Base-by-base conservation (phyloP, 1,284 basidiomycete species). In the Tremellales sp. region DNA sequence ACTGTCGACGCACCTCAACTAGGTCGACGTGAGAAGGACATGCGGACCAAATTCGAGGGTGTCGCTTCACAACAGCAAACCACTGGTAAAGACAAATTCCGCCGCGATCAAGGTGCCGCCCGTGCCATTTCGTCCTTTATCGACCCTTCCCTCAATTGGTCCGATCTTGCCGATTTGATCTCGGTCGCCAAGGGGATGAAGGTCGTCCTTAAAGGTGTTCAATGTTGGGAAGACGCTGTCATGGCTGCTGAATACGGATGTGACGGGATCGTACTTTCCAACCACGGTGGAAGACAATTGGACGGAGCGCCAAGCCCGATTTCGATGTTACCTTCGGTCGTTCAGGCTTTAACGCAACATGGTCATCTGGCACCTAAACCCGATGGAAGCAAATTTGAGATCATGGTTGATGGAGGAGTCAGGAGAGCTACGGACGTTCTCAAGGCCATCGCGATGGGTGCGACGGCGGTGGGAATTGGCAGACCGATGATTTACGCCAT, bases 91-190 rank as follows among this genome's bases (percentile, higher is more conserved):
- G 76, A 80, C 53, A 78, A 79, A 21, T 80, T 91, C 21, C 85
- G 93, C 65, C 81, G 89, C 40, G 85, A 86, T 35, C 88, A 94
- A 70, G 92, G 92, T 42, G 93, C 90, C 3, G 92, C 93, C 1
- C 79, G 91, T 52, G 92, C 93, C n/a, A 97, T 97, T 62, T 70
- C 92, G 81, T 87, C 87, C 3, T 97, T 97, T 76, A 97, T 97
- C 61, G 93, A 97, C 71, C 89, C 93, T 0, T 81, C 82, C 5
- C 76, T 97, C 48, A 81, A 81, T 54, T 97, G 93, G 93, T 80
- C 81, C 33, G 92, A 97, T 67, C 75, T 97, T 29, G 75, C 81
- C 5, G 94, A 90, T 82, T 89, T 97, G 74, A 84, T 85, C 72
- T 83, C 81, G 57, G 90, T 94, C 55, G 94, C 93, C 0, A 85